Evolutionary conservation across 2,329 filamentous ascomycete species (phyloP), one percentile per base, ranked within the genome.

Genomic region (Alternaria sp.): DNA sequence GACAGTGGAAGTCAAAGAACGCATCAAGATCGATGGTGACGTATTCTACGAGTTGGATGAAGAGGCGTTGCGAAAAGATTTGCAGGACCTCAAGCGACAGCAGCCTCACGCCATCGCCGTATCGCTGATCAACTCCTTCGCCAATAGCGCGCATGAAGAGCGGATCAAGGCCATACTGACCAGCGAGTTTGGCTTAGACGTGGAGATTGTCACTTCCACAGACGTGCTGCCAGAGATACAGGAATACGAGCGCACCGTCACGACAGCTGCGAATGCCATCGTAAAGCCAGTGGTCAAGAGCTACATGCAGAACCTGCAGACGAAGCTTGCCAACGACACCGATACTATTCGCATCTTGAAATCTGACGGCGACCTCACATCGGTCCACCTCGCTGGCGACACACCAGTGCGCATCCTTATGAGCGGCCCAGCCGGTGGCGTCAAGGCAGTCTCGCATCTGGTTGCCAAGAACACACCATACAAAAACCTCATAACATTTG

Each of bases 371-470:
- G 81, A 81, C 5, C 65, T 83, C 46, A 83, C 80, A 0, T 81
- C 80, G 13, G 65, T 82, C 2, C 71, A 75, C 2, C 70, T 82
- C 13, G 81, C 81, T 1, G 79, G 78, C 1, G 77, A 83, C 51
- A 65, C 81, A 2, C 81, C 81, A 0, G 81, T 83, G n/a, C 80
- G 79, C 49, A 79, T 83, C 33, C 69, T 83, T 14, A 83, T 83
- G 80, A 82, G 80, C 26, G 81, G 81, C 0, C 81, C 81, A 1
- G 81, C 81, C n/a, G 81, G 81, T 37, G 81, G 81, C n/a, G 81
- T 81, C 9, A 79, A 80, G 45, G 81, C 80, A 14, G 80, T 82
- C 7, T 80, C 80, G 9, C 80, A 83, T 61, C 72, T 80, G 9
- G 77, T 83, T 1, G 74, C 81, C 8, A 78, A 76, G 40, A 77